A percentile compares a stretch with the other conserved stretches of the same genome.
Conservation (phyloP, 1,139 yeast genomes). For the Hemisphaericaspora subhashii region DNA sequence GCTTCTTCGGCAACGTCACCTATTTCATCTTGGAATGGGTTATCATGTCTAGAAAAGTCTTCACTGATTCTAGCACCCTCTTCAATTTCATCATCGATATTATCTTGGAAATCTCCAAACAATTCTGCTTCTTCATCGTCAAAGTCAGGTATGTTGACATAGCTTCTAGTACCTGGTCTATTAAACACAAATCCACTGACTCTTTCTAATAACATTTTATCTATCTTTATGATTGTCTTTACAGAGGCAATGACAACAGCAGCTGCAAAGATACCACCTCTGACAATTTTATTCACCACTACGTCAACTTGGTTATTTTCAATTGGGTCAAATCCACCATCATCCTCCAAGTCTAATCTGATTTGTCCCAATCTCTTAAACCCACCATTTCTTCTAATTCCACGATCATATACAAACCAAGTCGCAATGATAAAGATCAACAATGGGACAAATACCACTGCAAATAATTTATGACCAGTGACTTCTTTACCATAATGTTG, state of each 20-base stretch:
- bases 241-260: constrained; percentile 46
- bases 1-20: constrained; percentile 10
- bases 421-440: constrained; percentile 55
- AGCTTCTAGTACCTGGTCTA: constrained; percentile 43
- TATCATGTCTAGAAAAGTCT: constrained; percentile 16
- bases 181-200: constrained; percentile 36
- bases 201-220: constrained; percentile 36
- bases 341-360: constrained; percentile 71
- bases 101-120: constrained; percentile 48
- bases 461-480: constrained; percentile 52
- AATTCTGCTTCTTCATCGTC: constrained; percentile 53
- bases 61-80: constrained; percentile 25
- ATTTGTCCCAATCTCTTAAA: constrained; percentile 83
- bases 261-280: constrained; percentile 56
- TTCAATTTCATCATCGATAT: constrained; percentile 50
- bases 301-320: constrained; percentile 67
- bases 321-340: constrained; percentile 60
- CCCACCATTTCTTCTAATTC: constrained; percentile 79
- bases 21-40: constrained; percentile 14
- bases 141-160: constrained; percentile 46
- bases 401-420: constrained; percentile 79
- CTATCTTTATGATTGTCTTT: constrained; percentile 37
- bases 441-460: constrained; percentile 60
- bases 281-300: constrained; percentile 60
- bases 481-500: constrained; percentile 57